Evolutionary conservation across 176 grass and related monocot species (phyloP), one percentile per base, ranked within the genome.

Genomic region (Paspalum vaginatum): DNA sequence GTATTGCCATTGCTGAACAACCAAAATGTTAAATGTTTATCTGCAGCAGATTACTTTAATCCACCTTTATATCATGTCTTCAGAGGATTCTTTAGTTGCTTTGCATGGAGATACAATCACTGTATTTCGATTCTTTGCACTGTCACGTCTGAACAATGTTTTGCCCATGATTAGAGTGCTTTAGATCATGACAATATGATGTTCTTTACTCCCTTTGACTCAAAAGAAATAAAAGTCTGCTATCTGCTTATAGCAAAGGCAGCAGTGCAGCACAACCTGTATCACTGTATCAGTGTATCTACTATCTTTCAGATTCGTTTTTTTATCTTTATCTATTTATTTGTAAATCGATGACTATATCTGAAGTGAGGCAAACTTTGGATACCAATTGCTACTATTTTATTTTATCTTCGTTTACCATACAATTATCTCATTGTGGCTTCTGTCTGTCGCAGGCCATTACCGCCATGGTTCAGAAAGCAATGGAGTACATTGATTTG

Each of bases 401-500:
- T 79, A 17, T 60, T 62, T 79, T 77, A 11, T 40, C 37, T 72
- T 65, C 0, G 0, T 11, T 8, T 41, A n/a, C 16, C 54, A 9
- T 76, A 12, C 0, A 2, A 15, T 41, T 48, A 70, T 20, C 27
- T 66, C 7, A 77, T 26, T 21, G 38, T 20, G 38, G 4, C 45
- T 38, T n/a, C 52, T 70, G 42, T 71, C 56, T 77, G 14, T 69
- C 68, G 26, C 88, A 98, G 96, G 96, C 96, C 25, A 94, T 95
- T 52, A 93, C 90, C 42, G 90, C 90, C 40, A 93, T 98, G 81
- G 96, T 98, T 37, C 90, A 93, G 58, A 93, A 95, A 83, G 92
- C 96, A 25, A 98, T 98, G 96, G 88, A 93, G 52, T 98, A 98
- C 56, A 98, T 98, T 85, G 96, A 95, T 8, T 83, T 93, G 61